Conservation (phyloP, 2,329 filamentous ascomycete genomes). For the Talaromyces amestolkiae region DNA sequence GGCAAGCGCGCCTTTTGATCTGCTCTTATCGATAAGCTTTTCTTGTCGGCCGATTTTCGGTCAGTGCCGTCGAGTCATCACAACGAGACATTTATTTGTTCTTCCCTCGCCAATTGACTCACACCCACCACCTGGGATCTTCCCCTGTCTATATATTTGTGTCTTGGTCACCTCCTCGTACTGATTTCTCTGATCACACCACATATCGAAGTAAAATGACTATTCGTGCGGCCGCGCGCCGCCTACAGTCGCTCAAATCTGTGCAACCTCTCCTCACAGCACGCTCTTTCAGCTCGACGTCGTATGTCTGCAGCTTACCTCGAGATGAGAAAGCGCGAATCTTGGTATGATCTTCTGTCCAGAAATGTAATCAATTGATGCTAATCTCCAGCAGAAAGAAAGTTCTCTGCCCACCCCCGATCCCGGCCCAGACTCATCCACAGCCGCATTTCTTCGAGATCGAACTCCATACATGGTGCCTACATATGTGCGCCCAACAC, state of each 20-base stretch:
- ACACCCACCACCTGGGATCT: neutral
- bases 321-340: constrained; percentile 27
- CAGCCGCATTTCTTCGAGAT: constrained; percentile 69
- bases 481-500: constrained; percentile 85
- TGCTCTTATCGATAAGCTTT: constrained; percentile 19
- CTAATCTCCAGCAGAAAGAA: constrained; percentile 42
- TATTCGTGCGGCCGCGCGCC: constrained; percentile 36
- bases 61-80: constrained; percentile 7
- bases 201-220: constrained; percentile 23
- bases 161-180: no score
- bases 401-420: constrained; percentile 65
- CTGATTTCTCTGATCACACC: neutral
- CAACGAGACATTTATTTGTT: constrained; percentile 12
- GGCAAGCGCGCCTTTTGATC: neutral
- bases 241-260: constrained; percentile 29
- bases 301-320: constrained; percentile 26
- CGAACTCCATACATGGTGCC: constrained; percentile 89
- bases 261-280: constrained; percentile 30
- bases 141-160: neutral
- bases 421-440: constrained; percentile 69
- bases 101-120: constrained; percentile 14
- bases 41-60: constrained; percentile 17
- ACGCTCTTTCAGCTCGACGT: constrained; percentile 31
- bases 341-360: neutral
- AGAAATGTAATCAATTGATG: neutral